A percentile compares a stretch with the other conserved stretches of the same genome.
Evolutionary conservation across 495 filamentous ascomycete species (phyloP).

Genomic region (Trichoderma orchidacearum): DNA sequence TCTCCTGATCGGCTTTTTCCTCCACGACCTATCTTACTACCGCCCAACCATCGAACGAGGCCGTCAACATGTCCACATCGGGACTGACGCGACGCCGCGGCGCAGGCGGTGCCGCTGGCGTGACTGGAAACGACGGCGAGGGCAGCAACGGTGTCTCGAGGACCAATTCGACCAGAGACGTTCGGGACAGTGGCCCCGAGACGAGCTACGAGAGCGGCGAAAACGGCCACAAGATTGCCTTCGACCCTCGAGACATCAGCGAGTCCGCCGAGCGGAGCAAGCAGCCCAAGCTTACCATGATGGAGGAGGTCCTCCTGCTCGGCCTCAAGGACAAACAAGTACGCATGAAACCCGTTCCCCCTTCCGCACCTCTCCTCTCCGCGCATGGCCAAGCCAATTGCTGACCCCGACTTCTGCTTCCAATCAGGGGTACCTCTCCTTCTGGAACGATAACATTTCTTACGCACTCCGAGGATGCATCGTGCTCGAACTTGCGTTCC

Average conservation of each 20-base stretch:
- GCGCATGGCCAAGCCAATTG: not conserved
- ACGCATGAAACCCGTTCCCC: constrained; percentile 9
- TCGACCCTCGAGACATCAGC: constrained; percentile 91
- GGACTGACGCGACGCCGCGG: constrained; percentile 23
- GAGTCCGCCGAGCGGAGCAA: constrained; percentile 94
- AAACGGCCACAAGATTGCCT: constrained; percentile 98
- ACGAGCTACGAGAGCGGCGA: constrained; percentile 85
- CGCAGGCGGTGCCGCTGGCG: constrained; percentile 6
- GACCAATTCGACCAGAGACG: constrained; percentile 22
- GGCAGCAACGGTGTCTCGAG: constrained; percentile 19
- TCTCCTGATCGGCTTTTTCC: not conserved
- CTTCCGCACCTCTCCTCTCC: not conserved
- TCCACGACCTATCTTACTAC: not conserved
- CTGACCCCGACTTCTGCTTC: not conserved
- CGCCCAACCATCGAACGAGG: too few species aligned
- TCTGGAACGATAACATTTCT: constrained; percentile 99
- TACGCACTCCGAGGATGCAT: constrained; percentile 96
- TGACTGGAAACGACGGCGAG: constrained; percentile 11
- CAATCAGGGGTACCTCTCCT: constrained; percentile 82
- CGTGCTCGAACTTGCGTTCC: constrained; percentile 90
- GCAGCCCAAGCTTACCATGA: constrained; percentile 93
- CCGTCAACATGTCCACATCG: constrained; percentile 10
- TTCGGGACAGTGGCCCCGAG: constrained; percentile 53
- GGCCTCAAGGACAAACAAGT: constrained; percentile 99
- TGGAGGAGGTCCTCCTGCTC: constrained; percentile 93